Percentiles rank a stretch among this genome's conserved stretches.
Conservation (phyloP, 2,329 filamentous ascomycete genomes). For the Apiospora arundinis region DNA sequence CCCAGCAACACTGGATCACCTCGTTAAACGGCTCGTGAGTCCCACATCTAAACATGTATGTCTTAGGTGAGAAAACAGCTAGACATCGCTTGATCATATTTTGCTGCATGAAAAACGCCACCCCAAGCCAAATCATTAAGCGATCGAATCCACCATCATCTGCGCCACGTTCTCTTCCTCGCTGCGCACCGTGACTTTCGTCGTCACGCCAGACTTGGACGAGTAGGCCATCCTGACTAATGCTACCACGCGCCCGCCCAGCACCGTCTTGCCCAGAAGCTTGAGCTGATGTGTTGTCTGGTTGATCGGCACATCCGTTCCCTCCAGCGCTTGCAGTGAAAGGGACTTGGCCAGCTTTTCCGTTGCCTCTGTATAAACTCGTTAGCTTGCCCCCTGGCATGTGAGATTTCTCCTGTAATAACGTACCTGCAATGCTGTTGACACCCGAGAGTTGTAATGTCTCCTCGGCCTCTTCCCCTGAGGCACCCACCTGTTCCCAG, state of each 20-base stretch:
- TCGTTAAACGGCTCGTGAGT: slow-evolving; percentile 20
- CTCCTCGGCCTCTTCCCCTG: slow-evolving; percentile 88
- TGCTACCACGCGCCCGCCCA: slow-evolving; percentile 86
- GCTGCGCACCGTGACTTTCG: slow-evolving; percentile 89
- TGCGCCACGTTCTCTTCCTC: slow-evolving; percentile 92
- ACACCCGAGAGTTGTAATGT: slow-evolving; percentile 86
- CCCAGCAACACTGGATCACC: slow-evolving; percentile 20
- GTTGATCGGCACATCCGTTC: slow-evolving; percentile 88
- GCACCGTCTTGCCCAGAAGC: slow-evolving; percentile 93
- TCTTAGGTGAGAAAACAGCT: slow-evolving; percentile 28
- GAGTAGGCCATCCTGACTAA: slow-evolving; percentile 93
- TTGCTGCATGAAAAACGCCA: slow-evolving; percentile 38
- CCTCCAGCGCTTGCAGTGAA: slow-evolving; percentile 91
- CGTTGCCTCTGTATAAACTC: slow-evolving; percentile 74
- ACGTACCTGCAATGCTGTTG: slow-evolving; percentile 90
- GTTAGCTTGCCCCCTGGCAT: slow-evolving; percentile 24
- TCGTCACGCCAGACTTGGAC: slow-evolving; percentile 90
- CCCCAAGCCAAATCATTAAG: slow-evolving; percentile 56
- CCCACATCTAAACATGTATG: slow-evolving; percentile 23
- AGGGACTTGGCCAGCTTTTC: slow-evolving; percentile 87
- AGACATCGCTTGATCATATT: slow-evolving; percentile 37
- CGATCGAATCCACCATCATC: slow-evolving; percentile 83
- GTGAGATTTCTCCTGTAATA: neutral
- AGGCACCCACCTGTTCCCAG: slow-evolving; percentile 91
- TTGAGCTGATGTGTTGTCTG: slow-evolving; percentile 93